Conservation (phyloP, 1,139 yeast species). For the Suhomyces yuchorum region DNA sequence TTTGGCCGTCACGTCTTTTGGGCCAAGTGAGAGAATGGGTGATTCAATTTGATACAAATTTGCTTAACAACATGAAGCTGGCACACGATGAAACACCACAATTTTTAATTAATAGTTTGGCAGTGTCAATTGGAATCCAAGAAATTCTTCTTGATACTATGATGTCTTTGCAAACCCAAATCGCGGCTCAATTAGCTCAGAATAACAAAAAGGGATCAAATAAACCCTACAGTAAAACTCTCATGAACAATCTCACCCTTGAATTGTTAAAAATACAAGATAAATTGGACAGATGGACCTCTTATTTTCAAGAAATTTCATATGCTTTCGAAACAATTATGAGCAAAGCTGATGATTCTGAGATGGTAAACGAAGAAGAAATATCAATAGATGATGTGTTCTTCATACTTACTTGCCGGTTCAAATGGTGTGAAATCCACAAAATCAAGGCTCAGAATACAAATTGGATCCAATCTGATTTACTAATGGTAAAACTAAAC, state of each 20-base stretch:
- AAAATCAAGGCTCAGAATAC: constrained; percentile 35
- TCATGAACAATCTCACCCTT: constrained; percentile 31
- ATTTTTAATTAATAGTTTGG: constrained; percentile 7
- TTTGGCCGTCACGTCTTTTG: constrained; percentile 31
- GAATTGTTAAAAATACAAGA: constrained; percentile 42
- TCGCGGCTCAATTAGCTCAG: constrained; percentile 21
- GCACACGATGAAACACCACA: background rate
- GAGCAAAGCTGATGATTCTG: background rate
- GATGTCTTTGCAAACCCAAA: constrained; percentile 34
- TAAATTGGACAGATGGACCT: constrained; percentile 44
- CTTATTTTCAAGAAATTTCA: constrained; percentile 20
- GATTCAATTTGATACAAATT: constrained; percentile 31
- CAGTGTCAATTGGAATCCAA: constrained; percentile 37
- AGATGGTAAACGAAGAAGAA: background rate
- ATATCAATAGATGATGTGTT: background rate
- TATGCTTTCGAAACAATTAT: background rate
- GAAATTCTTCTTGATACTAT: constrained; percentile 61
- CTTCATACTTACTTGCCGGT: constrained; percentile 22
- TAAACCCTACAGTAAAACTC: constrained; percentile 27
- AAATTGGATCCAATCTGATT: constrained; percentile 34
- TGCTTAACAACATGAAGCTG: constrained; percentile 16
- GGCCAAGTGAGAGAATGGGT: constrained; percentile 37
- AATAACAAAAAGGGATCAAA: constrained; percentile 21
- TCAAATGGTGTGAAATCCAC: constrained; percentile 39
- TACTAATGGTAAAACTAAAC: constrained; percentile 28